Evolutionary conservation across 108 stramenopile species (phyloP), one percentile per base, ranked within the genome.

Genomic region (Mediolabrus comicus): DNA sequence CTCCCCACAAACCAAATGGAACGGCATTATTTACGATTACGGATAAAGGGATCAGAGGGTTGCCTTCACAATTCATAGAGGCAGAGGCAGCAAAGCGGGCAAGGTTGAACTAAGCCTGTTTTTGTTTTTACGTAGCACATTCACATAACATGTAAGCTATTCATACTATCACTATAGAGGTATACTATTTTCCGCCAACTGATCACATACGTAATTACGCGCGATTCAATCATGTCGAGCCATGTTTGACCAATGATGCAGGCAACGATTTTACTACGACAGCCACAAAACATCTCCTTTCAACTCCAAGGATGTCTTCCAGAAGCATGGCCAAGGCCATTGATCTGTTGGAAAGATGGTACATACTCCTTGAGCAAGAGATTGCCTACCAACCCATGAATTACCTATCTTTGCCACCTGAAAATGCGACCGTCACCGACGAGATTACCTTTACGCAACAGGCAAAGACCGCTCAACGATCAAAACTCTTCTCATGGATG

Each of bases 401-500:
- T 22, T 49, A 49, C 22, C 46, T 49, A 8, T 22, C 22, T 49
- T 2, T 8, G 3, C 46, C 46, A 22, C 9, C 22, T 24, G 19
- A 24, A 24, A 49, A 0, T 14, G n/a, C 41, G 1, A 49, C 19
- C 10, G 46, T 22, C 46, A 9, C 19, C 8, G 17, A 22, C 46
- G 22, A 7, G 19, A 9, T 22, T 8, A 7, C 46, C 17, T 16
- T 19, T 22, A 24, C 46, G 41, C 4, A 43, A 49, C 7, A 22
- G 46, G n/a, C n/a, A n/a, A n/a, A n/a, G n/a, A n/a, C n/a, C n/a
- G n/a, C n/a, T n/a, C n/a, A n/a, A n/a, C n/a, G 46, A 49, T 49
- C 46, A 16, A 60, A 87, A 28, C 82, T 92, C 16, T 71, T 78
- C 12, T 86, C 86, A 43, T 92, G 91, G 88, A 92, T 92, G 91